Conservation (phyloP, 306 rosid genomes). For the Cicer pinnatifidum region DNA sequence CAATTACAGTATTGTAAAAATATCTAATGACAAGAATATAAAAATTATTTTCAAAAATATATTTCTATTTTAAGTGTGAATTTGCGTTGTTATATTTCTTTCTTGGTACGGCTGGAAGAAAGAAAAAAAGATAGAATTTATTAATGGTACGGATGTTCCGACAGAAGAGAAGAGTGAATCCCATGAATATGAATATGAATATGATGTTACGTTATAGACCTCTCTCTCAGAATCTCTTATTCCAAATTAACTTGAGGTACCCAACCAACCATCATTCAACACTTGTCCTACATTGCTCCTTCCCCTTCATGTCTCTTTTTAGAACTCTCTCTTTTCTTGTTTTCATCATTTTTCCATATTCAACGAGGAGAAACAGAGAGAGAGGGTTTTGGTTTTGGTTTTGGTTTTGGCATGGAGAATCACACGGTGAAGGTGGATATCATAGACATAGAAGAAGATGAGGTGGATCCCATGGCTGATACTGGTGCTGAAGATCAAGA, state of each 20-base stretch:
- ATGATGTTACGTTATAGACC: too few relatives aligned
- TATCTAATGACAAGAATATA: too few relatives aligned
- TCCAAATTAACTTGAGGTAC: background rate
- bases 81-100: too few relatives aligned
- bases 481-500: slow-evolving; percentile 39
- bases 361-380: slow-evolving; percentile 23
- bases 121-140: too few relatives aligned
- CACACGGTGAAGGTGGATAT: slow-evolving; percentile 33
- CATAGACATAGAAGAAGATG: slow-evolving; percentile 1
- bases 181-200: too few relatives aligned
- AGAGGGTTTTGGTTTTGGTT: slow-evolving; percentile 20
- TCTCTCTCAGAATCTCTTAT: background rate
- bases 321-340: slow-evolving; percentile 38
- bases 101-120: too few relatives aligned
- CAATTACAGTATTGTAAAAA: too few relatives aligned
- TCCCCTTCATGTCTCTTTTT: background rate
- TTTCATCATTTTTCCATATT: slow-evolving; percentile 53
- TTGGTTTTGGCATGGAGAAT: slow-evolving; percentile 52
- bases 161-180: too few relatives aligned
- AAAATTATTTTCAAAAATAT: too few relatives aligned
- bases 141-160: too few relatives aligned
- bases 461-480: slow-evolving; percentile 38
- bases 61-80: too few relatives aligned
- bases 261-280: slow-evolving; percentile 33
- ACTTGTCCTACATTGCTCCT: slow-evolving; percentile 40